Base-by-base conservation (phyloP, 306 rosid species). In the Dalbergia oliveri region DNA sequence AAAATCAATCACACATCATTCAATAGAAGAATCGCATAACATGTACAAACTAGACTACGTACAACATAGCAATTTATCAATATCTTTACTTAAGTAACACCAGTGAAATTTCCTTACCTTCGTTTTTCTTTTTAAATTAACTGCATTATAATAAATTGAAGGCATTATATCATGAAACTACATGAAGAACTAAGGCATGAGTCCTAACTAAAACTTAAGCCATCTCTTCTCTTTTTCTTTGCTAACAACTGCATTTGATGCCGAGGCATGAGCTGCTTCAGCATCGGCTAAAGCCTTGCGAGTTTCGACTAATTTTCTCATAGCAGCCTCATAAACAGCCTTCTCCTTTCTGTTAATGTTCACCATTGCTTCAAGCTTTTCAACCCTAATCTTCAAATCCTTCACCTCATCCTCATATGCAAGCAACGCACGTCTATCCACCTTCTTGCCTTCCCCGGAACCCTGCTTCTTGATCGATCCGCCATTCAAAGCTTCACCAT, bases 201-300 rank as follows among this genome's bases (percentile, higher is more conserved):
- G 64, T 23, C 72, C 68, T 16, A 59, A 26, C 91, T 90, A 95
- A 88, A 95, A 95, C 85, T 93, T 95, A 6, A 95, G 92, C 99
- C 99, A 95, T 84, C 84, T 90, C 84, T 90, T 95, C 79, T 95
- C 99, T 83, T 93, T 95, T 74, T 95, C 99, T 86, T 80, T 85
- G 85, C 93, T 90, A 77, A 76, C 84, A 75, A 95, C 91, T n/a
- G 94, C 87, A 87, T 89, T 86, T 14, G 98, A 91, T 3, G 97
- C 99, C 13, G 99, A 93, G 5, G 94, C 90, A 50, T 93, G 99
- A 74, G 86, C 84, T 15, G 96, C 89, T 85, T 90, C 96, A 2
- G 88, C 88, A 26, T 88, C 88, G 0, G 92, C 97, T 83, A 95
- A 83, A 50, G 93, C 89, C 81, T 87, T 95, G 62, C 97, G 92